phyloP scores from a whole-genome alignment of 2,329 filamentous ascomycete genomes.

The Penicillium sp. region DNA sequence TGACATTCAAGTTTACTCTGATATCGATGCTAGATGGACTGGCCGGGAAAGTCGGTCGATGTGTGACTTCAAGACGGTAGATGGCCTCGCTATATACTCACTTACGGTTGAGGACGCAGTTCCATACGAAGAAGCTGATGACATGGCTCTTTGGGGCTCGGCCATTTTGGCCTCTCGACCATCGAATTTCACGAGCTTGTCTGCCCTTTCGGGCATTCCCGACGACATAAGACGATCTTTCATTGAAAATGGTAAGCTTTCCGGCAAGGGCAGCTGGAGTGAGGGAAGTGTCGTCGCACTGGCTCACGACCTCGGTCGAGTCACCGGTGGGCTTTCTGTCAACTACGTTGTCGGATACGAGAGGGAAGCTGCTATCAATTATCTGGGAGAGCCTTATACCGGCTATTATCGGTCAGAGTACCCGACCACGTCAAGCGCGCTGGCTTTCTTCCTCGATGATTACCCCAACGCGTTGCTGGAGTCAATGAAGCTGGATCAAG shows the following conservation, averaged over 20 bases:
- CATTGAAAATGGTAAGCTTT: conserved; percentile 32
- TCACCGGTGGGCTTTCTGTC: conserved; percentile 31
- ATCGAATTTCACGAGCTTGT: conserved; percentile 26
- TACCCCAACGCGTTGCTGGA: conserved; percentile 40
- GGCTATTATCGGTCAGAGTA: conserved; percentile 44
- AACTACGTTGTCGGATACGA: conserved; percentile 48
- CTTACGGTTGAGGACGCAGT: conserved; percentile 34
- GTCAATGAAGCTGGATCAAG: conserved; percentile 35
- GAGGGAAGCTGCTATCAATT: conserved; percentile 44
- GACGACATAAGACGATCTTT: conserved; percentile 35
- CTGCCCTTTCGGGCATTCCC: conserved; percentile 32
- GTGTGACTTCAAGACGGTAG: conserved; percentile 26
- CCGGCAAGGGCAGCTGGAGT: conserved; percentile 26
- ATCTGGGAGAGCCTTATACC: conserved; percentile 42
- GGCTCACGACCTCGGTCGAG: conserved; percentile 42
- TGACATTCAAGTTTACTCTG: conserved; percentile 45
- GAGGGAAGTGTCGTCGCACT: conserved; percentile 37
- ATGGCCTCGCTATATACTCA: conserved; percentile 33
- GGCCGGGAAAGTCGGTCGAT: conserved; percentile 32
- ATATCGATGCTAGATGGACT: conserved; percentile 49
- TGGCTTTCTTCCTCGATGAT: conserved; percentile 45
- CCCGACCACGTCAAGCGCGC: conserved; percentile 34
- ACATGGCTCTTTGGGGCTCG: conserved; percentile 48
- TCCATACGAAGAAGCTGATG: conserved; percentile 37
- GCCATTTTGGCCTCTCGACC: conserved; percentile 43